Evolutionary conservation across 1,139 yeast genomes (phyloP), one percentile per base, ranked within the genome.

Genomic region (Suzukiozyma palmioleophila): DNA sequence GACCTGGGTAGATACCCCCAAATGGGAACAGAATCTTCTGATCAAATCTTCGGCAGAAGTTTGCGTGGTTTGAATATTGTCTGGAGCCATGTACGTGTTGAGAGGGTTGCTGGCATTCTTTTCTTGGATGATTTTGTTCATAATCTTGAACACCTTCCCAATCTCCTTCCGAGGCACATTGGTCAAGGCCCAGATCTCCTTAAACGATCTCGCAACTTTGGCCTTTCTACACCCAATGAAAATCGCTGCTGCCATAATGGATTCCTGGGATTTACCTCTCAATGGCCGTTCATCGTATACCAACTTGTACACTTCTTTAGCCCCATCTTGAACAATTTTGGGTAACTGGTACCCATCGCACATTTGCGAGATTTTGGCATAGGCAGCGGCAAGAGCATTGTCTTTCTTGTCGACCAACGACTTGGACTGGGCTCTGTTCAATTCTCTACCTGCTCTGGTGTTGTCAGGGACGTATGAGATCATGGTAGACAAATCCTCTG

Each of bases 331-430:
- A 8, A 92, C 97, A 47, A 92, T 87, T 56, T 85, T 84, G 3
- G 98, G 97, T 43, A 92, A 67, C 58, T 89, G 94, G 50, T 88
- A 94, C 12, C 97, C 97, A 57, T 92, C 98, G 62, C 97, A 92
- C 87, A 92, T 85, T 66, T 89, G 95, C 1, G 96, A 81, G 29
- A 92, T 89, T 59, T 84, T 86, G 26, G 95, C 82, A 64, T 85
- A 92, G 1, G 97, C 97, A 1, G 92, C 79, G 44, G 89, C 87
- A 39, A 92, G 71, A 29, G 87, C 95, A 50, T 84, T 84, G 54
- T 92, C 97, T 59, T 81, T 87, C 60, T 79, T 83, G 60, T 90
- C 97, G 35, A 85, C 89, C 33, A 86, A 75, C 32, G 90, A 82
- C 58, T 79, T 84, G 46, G 85, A 84, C 62, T 92, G 98, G 0